A percentile compares a stretch with the other conserved stretches of the same genome.
phyloP scores from a whole-genome alignment of 441 rosid species.

The Populus tomentosa region DNA sequence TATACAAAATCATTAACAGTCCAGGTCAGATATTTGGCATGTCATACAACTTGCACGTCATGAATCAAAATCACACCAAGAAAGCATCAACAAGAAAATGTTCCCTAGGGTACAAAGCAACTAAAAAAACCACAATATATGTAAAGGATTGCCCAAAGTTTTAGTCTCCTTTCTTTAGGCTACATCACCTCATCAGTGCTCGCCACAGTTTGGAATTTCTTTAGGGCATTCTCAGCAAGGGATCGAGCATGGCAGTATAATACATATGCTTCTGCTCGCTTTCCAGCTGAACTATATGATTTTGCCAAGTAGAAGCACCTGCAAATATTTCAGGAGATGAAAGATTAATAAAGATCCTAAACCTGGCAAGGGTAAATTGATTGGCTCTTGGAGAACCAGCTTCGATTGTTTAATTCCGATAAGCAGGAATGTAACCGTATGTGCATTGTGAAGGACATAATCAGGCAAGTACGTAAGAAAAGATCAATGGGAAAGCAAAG shows the following conservation, averaged over 20 bases:
- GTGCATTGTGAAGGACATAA: neutral
- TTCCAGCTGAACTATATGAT: constrained; percentile 87
- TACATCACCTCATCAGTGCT: constrained; percentile 43
- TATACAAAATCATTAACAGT: neutral
- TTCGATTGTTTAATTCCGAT: neutral
- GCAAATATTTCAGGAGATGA: constrained; percentile 20
- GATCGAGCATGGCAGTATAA: constrained; percentile 73
- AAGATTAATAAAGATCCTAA: constrained; percentile 8
- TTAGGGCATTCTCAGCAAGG: constrained; percentile 66
- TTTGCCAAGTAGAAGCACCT: constrained; percentile 94
- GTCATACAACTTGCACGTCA: neutral
- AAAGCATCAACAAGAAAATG: neutral
- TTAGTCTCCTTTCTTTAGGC: neutral
- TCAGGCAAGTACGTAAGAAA: neutral
- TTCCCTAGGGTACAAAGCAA: neutral
- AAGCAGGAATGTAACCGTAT: neutral
- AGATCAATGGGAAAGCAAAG: neutral
- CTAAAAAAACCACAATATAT: neutral
- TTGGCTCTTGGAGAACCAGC: neutral
- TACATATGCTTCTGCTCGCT: constrained; percentile 83
- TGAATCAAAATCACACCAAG: neutral
- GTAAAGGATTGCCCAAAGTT: neutral
- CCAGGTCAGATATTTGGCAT: neutral
- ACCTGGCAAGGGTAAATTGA: neutral
- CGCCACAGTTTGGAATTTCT: constrained; percentile 37